Base-by-base conservation (phyloP, 1,284 basidiomycete species). In the Trametes versicolor region DNA sequence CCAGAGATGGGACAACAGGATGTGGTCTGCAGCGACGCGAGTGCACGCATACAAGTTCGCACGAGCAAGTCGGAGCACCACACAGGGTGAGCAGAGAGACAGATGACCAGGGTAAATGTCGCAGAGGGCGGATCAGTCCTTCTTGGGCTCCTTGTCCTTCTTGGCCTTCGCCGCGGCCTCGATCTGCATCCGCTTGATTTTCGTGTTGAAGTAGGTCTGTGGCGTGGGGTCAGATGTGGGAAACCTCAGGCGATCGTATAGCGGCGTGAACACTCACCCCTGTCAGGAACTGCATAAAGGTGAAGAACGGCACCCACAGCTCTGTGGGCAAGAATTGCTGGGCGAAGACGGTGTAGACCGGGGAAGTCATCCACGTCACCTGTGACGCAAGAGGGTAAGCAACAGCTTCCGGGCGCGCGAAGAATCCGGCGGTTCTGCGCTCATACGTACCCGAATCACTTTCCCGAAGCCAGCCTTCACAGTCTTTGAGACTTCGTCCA, bases 231-330 rank as follows among this genome's bases (percentile, higher is more conserved):
- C 27, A 62, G 64, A 50, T 50, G 58, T 50, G 37, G 32, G 60
- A 39, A 39, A 29, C 13, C 29, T 23, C 39, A 1, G 37, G 45
- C 23, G 54, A 25, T 17, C 64, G 37, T n/a, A 45, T 4, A 58
- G 21, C 29, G 45, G 9, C 6, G 23, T 21, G 32, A 8, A 21
- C 12, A 78, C 87, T 71, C 76, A 91, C 89, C 34, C 90, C 90
- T 15, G 89, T 78, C 39, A 85, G 74, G 74, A 92, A 92, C 71
- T 87, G 84, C 58, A 93, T 82, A 48, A 83, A 73, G 74, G 89
- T 91, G 83, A 92, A 92, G 82, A 89, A 93, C 1, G 89, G 88
- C 0, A 90, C 88, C 90, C 91, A 92, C 41, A 91, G 81, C 88
- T 93, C 88, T 7, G 88, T 82, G 17, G 93, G 85, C 36, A 96